These are phyloP conservation scores for Danielia oregonensis DNA, from an alignment of 805 yeast genomes.

Conservation along the genomic window DNA sequence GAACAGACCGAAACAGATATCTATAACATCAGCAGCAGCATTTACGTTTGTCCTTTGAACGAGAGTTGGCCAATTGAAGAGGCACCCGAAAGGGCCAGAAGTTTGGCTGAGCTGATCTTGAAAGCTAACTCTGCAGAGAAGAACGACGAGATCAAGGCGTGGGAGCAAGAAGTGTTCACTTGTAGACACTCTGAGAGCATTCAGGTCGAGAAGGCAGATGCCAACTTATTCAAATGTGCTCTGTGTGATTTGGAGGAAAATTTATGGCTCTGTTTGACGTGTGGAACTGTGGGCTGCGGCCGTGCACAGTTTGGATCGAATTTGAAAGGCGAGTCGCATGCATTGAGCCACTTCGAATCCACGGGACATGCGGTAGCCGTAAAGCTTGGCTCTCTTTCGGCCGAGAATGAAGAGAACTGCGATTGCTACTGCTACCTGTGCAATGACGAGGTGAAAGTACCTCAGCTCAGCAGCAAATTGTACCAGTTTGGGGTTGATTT, in stretches of 20 bases:
- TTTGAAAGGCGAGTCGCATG: conserved; percentile 88
- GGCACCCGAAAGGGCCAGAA: conserved; percentile 19
- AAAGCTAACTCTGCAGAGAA: conserved; percentile 55
- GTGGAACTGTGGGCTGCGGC: conserved; percentile 95
- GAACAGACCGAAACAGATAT: conserved; percentile 61
- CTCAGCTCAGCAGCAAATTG: conserved; percentile 47
- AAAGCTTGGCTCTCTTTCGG: conserved; percentile 83
- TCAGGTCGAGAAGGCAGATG: conserved; percentile 9
- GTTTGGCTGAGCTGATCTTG: conserved; percentile 43
- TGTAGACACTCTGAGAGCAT: conserved; percentile 74
- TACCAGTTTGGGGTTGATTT: conserved; percentile 66
- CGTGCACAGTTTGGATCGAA: conserved; percentile 90
- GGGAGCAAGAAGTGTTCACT: conserved; percentile 85
- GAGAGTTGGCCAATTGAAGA: conserved; percentile 21
- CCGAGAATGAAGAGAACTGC: conserved; percentile 52
- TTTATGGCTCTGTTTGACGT: conserved; percentile 86
- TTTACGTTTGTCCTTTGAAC: conserved; percentile 38
- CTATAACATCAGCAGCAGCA: conserved; percentile 43
- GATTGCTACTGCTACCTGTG: conserved; percentile 89
- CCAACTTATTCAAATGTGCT: conserved; percentile 44
- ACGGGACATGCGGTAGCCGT: conserved; percentile 78
- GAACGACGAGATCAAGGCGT: conserved; percentile 72
- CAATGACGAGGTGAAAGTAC: conserved; percentile 84
- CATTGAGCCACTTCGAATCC: conserved; percentile 61
- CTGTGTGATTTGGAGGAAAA: conserved; percentile 68